phyloP scores from a whole-genome alignment of 73 alveolate genomes.

The Stentor roeselii region DNA sequence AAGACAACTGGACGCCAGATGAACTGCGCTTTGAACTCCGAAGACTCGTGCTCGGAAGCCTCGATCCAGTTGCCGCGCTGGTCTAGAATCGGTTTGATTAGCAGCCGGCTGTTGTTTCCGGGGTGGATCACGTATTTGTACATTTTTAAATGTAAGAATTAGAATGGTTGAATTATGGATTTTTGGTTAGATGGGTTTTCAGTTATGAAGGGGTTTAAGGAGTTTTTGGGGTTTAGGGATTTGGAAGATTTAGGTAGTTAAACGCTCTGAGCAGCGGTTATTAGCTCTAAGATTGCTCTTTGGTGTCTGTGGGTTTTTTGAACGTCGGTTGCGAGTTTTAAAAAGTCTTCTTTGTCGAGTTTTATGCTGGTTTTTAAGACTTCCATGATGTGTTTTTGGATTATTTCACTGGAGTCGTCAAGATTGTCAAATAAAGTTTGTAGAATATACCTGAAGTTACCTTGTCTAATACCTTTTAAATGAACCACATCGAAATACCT shows the following conservation, averaged over 20 bases:
- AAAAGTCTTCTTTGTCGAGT: not conserved
- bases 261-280: not conserved
- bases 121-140: not conserved
- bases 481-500: not conserved
- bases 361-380: not conserved
- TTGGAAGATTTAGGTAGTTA: no score
- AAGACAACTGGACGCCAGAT: constrained; percentile 52
- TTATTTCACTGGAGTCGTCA: constrained; percentile 23
- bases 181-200: no score
- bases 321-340: not conserved
- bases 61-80: constrained; percentile 64
- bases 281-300: constrained; percentile 8
- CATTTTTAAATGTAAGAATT: not conserved
- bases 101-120: constrained; percentile 5
- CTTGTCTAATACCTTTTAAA: not conserved
- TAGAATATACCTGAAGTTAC: not conserved
- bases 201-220: no score
- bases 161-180: no score
- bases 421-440: not conserved
- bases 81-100: constrained; percentile 31
- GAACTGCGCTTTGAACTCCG: constrained; percentile 39
- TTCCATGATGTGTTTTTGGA: not conserved
- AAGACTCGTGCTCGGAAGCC: constrained; percentile 35
- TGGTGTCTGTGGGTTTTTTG: constrained; percentile 16
- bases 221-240: no score